Evolutionary conservation across 192 early-diverging fungal genomes (phyloP).

Genomic region (Cetraspora pellucida): DNA sequence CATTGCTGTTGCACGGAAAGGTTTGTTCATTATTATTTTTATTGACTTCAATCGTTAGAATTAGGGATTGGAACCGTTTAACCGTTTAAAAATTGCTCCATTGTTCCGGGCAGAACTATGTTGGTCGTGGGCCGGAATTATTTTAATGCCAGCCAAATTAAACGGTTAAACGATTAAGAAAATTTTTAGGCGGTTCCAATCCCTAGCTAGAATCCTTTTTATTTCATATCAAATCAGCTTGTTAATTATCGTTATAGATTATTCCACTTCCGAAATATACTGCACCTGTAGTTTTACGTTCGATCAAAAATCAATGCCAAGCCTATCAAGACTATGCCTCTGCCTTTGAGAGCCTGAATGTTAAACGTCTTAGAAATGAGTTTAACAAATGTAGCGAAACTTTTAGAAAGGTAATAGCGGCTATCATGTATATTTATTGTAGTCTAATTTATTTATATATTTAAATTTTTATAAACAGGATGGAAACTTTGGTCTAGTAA

Average conservation of each 20-base stretch:
- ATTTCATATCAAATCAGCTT: background rate
- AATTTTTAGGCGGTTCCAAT: no score
- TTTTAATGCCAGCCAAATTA: no score
- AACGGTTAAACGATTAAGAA: no score
- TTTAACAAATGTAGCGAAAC: slow-evolving; percentile 42
- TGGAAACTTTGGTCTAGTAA: slow-evolving; percentile 67
- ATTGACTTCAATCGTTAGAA: no score
- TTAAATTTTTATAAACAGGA: slow-evolving; percentile 46
- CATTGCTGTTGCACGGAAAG: slow-evolving; percentile 61
- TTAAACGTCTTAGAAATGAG: slow-evolving; percentile 46
- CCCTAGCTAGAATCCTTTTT: background rate
- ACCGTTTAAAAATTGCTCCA: no score
- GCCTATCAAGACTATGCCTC: slow-evolving; percentile 63
- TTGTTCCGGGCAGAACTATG: no score
- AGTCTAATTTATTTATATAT: background rate
- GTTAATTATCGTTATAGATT: slow-evolving; percentile 34
- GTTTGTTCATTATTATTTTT: slow-evolving; percentile 33
- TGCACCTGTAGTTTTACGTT: slow-evolving; percentile 48
- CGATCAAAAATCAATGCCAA: slow-evolving; percentile 40
- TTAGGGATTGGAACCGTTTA: no score
- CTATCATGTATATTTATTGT: background rate
- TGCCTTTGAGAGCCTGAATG: slow-evolving; percentile 57
- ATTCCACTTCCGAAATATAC: slow-evolving; percentile 56
- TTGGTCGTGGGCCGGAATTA: no score
- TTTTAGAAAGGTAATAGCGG: slow-evolving; percentile 40